Evolutionary conservation across 495 filamentous ascomycete species (phyloP), one percentile per base, ranked within the genome.

Genomic region (Penicillium lividum): DNA sequence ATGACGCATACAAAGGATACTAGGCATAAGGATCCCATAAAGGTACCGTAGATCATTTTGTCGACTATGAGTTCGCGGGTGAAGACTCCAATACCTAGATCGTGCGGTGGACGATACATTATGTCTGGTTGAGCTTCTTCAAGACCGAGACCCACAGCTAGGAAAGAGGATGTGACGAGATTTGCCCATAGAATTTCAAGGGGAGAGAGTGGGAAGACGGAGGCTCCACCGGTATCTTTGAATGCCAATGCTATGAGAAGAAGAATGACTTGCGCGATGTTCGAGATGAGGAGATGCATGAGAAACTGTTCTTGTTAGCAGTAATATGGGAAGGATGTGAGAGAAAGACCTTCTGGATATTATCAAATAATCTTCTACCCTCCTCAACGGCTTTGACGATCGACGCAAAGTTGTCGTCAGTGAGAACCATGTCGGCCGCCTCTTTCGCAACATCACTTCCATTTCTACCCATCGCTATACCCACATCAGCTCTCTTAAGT

Each of bases 381-480:
- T 92, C 88, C 52, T 85, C 82, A 57, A 91, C 84, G 6, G 87
- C 88, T 25, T 83, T 87, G 22, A 90, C 82, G 53, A 92, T 91
- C 16, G 81, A 85, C 0, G 89, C 86, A 63, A 94, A 94, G 69
- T 96, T 93, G 71, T 95, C 92, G 70, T 94, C 90, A 0, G 91
- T 93, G 22, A 95, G 75, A 10, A 95, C 90, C 66, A 95, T 92
- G 68, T 93, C 91, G 4, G 91, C 86, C 2, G 91, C 91, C 34
- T 89, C 89, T 68, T 93, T 95, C 28, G 92, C 92, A n/a, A 96
- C 92, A 60, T 96, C 92, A 27, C 88, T 92, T 5, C 92, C 92
- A 44, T 85, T 78, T 45, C 86, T 83, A 13, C 90, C 90, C 89
- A 93, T 93, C 22, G 90, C 90, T 57, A 94, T 94, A 29, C 90